These are phyloP conservation scores for Diaporthe nobilis DNA, from an alignment of 2,329 filamentous ascomycete species.

Conservation along the genomic window DNA sequence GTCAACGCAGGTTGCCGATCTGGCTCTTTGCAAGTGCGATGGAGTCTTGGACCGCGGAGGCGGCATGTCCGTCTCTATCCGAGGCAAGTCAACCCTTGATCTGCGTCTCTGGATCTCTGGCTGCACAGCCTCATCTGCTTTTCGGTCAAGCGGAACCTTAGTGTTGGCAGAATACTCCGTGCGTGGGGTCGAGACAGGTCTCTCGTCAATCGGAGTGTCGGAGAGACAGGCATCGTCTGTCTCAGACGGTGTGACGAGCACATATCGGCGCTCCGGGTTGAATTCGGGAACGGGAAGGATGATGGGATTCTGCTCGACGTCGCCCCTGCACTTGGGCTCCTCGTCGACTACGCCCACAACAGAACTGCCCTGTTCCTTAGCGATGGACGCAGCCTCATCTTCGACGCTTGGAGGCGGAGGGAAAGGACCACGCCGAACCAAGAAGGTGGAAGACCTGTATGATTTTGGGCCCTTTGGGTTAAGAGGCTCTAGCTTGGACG, in stretches of 20 bases:
- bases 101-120: slow-evolving; percentile 49
- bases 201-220: slow-evolving; percentile 31
- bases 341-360: slow-evolving; percentile 58
- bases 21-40: slow-evolving; percentile 48
- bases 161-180: slow-evolving; percentile 59
- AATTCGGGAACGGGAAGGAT: slow-evolving; percentile 73
- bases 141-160: slow-evolving; percentile 50
- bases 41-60: slow-evolving; percentile 48
- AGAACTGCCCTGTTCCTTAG: slow-evolving; percentile 68
- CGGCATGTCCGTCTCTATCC: slow-evolving; percentile 58
- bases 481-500: slow-evolving; percentile 32
- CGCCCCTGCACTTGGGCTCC: slow-evolving; percentile 72
- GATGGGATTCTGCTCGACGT: slow-evolving; percentile 77
- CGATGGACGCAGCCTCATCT: slow-evolving; percentile 75
- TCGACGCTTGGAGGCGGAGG: slow-evolving; percentile 78
- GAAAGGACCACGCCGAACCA: slow-evolving; percentile 47
- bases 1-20: slow-evolving; percentile 52
- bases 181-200: slow-evolving; percentile 40
- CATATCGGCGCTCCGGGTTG: slow-evolving; percentile 76
- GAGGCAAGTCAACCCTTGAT: slow-evolving; percentile 59
- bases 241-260: slow-evolving; percentile 62
- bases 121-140: slow-evolving; percentile 45
- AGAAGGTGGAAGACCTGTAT: neutral
- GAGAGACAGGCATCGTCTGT: slow-evolving; percentile 41
- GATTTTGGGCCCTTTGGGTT: neutral